Evolutionary conservation across 441 rosid genomes (phyloP), one percentile per base, ranked within the genome.

Genomic region (Erodium texanum): DNA sequence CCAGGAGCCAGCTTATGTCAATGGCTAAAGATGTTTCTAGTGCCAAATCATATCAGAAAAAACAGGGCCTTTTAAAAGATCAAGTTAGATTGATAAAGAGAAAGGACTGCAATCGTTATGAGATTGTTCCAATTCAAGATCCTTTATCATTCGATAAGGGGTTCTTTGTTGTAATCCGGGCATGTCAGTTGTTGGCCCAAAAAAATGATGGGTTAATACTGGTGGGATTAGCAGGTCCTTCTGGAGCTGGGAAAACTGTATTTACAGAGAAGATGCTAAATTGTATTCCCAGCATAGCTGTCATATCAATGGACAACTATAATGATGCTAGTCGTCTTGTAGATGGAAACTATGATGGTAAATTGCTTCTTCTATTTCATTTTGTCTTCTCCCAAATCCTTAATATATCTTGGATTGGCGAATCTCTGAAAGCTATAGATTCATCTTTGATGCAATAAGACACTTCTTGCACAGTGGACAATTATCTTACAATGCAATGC

Each of bases 181-280:
- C 96, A 10, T 85, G 96, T 80, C 98, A 94, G 65, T 70, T 92
- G 84, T 79, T 92, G 18, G 87, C 91, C 41, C 93, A 92, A 77
- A 88, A 83, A 79, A 92, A 88, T 70, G 90, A 90, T 63, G 95
- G 97, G 75, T 87, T 94, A 4, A 78, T 85, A 70, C 64, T 92
- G 85, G 84, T 92, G 68, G 98, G 98, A 18, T 74, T 94, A 67
- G 99, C 99, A 16, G 99, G 99, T 38, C 98, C 98, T 75, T 92
- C 99, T 74, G 99, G 99, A 70, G 97, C 98, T 9, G 99, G 98
- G 70, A 94, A 94, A 87, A 87, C 97, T 8, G 82, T 94, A 16
- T 87, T 94, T 52, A 86, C 99, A 2, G 98, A 94, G 77, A 94
- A 92, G 91, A 88, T 92, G 32, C 82, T 84, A 71, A 85, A 81